A percentile compares a stretch with the other conserved stretches of the same genome.
Conservation (phyloP, 2,329 filamentous ascomycete genomes). For the Microdochium nivale region DNA sequence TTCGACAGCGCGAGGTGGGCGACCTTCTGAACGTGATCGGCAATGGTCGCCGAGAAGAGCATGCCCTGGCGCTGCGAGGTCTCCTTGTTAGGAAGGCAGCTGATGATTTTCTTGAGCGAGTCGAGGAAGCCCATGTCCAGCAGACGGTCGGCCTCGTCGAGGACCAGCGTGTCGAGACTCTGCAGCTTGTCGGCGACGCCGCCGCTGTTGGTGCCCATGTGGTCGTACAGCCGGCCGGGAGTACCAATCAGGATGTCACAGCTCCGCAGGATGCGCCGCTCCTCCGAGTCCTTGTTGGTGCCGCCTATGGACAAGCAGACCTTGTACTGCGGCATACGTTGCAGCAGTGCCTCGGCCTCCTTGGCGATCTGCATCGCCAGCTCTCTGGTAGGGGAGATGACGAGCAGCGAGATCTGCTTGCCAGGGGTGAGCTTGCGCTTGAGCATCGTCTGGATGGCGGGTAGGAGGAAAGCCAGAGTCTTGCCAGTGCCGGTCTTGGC, state of each 20-base stretch:
- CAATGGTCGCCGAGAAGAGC: conserved; percentile 81
- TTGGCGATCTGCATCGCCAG: conserved; percentile 61
- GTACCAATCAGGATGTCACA: conserved; percentile 78
- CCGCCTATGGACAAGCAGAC: conserved; percentile 76
- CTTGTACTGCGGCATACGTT: conserved; percentile 64
- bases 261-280: conserved; percentile 59
- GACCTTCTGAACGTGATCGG: conserved; percentile 67
- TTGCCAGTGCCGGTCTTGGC: conserved; percentile 85
- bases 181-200: conserved; percentile 59
- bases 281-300: conserved; percentile 63
- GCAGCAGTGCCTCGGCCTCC: conserved; percentile 63
- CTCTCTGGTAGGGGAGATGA: conserved; percentile 64
- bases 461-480: conserved; percentile 74
- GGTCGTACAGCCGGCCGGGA: conserved; percentile 70
- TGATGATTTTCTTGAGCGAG: conserved; percentile 67
- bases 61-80: conserved; percentile 59
- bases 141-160: conserved; percentile 76
- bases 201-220: conserved; percentile 64
- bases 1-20: conserved; percentile 60
- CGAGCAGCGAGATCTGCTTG: conserved; percentile 47
- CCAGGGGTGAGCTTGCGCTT: conserved; percentile 21
- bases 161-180: conserved; percentile 66
- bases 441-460: conserved; percentile 72
- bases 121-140: conserved; percentile 82
- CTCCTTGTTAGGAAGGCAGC: conserved; percentile 55